Evolutionary conservation across 179 eudicot species (phyloP).

Genomic region (Kewa caespitosa): DNA sequence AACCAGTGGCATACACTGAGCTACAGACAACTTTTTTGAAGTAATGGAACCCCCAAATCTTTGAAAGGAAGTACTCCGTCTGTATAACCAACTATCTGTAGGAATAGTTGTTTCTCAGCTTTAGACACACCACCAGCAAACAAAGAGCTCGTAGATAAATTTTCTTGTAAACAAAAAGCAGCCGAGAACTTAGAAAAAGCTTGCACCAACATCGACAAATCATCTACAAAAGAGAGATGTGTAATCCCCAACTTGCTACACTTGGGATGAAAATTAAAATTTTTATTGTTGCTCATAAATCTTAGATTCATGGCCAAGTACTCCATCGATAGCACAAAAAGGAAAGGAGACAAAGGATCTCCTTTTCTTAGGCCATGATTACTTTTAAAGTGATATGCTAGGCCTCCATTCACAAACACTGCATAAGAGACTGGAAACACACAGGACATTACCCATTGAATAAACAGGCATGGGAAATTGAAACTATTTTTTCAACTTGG

Average conservation of each 20-base stretch:
- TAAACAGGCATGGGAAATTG: background rate
- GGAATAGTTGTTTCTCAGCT: background rate
- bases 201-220: background rate
- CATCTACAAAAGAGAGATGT: background rate
- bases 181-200: background rate
- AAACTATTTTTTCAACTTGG: too few species aligned
- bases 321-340: background rate
- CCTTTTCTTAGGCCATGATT: background rate
- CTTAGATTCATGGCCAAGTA: background rate
- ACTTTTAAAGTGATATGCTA: background rate
- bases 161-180: background rate
- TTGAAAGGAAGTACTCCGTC: too few species aligned
- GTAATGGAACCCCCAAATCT: too few species aligned
- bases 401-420: background rate
- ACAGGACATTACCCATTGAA: background rate
- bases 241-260: background rate
- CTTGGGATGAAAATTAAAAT: background rate
- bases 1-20: too few species aligned
- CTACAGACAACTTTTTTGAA: too few species aligned
- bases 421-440: background rate
- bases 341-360: background rate
- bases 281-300: background rate
- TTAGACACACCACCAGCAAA: background rate
- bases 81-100: too few species aligned
- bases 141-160: background rate